phyloP scores from a whole-genome alignment of 140 eudicot species.

The Cichorium intybus region DNA sequence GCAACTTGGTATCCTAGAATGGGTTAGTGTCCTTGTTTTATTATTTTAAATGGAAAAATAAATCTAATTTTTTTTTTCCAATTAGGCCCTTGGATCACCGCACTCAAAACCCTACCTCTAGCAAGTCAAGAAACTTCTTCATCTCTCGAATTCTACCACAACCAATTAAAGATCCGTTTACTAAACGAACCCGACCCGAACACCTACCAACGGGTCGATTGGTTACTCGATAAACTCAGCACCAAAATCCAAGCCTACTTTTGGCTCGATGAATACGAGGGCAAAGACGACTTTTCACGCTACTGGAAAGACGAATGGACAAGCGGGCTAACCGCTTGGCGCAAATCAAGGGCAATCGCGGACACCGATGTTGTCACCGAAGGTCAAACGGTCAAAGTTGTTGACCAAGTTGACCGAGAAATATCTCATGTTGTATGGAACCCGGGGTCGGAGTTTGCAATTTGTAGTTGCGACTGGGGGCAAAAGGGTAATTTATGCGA shows the following conservation, averaged over 20 bases:
- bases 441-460: conserved; percentile 77
- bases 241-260: conserved; percentile 86
- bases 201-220: conserved; percentile 65
- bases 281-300: conserved; percentile 67
- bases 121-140: conserved; percentile 81
- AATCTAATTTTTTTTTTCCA: conserved; percentile 17
- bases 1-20: conserved; percentile 81
- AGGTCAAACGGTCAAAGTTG: conserved; percentile 52
- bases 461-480: conserved; percentile 67
- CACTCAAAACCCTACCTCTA: conserved; percentile 56
- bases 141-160: conserved; percentile 79
- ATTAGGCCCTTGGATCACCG: conserved; percentile 58
- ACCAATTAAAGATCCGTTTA: conserved; percentile 66
- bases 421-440: conserved; percentile 46
- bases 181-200: conserved; percentile 55
- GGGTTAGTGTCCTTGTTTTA: too few species aligned
- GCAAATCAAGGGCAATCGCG: conserved; percentile 55
- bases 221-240: conserved; percentile 69
- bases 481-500: conserved; percentile 73
- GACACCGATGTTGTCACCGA: conserved; percentile 55
- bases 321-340: conserved; percentile 77
- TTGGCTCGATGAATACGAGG: conserved; percentile 88
- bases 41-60: too few species aligned
- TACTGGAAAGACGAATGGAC: conserved; percentile 87
- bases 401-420: conserved; percentile 43